Base-by-base conservation (phyloP, 75 land plant species). In the Cupressus sempervirens region DNA sequence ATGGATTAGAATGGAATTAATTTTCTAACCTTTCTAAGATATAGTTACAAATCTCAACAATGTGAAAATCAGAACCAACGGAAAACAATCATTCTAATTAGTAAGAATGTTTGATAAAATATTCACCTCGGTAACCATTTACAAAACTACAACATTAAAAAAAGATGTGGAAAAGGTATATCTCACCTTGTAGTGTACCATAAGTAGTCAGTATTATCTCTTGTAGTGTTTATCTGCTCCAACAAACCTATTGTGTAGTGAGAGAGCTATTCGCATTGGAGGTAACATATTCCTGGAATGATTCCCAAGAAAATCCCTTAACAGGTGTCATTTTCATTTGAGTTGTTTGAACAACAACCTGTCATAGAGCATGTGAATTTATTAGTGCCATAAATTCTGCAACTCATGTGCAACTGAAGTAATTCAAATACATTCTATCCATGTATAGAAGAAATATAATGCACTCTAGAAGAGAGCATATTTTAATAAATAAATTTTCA, bases 111-210 rank as follows among this genome's bases (percentile, higher is more conserved):
- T 79, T 40, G 3, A 3, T 45, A 43, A 38, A 43, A 76, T n/a
- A 45, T 79, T 43, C 48, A 43, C 12, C 32, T 79, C 30, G 26
- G n/a, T 79, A 43, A 79, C 48, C 36, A 2, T 32, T 14, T 34
- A 34, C 34, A n/a, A 35, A 53, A 62, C 26, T 35, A 6, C 13
- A 8, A 6, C n/a, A 83, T 13, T 30, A 26, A n/a, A 72, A 58
- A 50, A 53, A 15, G 40, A 9, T 46, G 18, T 79, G 18, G 29
- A 48, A 67, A 32, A 16, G 38, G 6, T 29, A 83, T 70, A 52
- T 93, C 94, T 93, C 75, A 96, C 98, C 88, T 92, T 73, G 98
- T 95, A 4, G 85, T 87, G 89, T 96, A 96, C 98, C 98, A 96
- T 88, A 96, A 84, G 80, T 96, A 96, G 65, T 96, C 98, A 80